A percentile compares a stretch with the other conserved stretches of the same genome.
These are phyloP conservation scores for Elymus sibiricus DNA, from an alignment of 176 grass and related monocot species.

Conservation along the genomic window DNA sequence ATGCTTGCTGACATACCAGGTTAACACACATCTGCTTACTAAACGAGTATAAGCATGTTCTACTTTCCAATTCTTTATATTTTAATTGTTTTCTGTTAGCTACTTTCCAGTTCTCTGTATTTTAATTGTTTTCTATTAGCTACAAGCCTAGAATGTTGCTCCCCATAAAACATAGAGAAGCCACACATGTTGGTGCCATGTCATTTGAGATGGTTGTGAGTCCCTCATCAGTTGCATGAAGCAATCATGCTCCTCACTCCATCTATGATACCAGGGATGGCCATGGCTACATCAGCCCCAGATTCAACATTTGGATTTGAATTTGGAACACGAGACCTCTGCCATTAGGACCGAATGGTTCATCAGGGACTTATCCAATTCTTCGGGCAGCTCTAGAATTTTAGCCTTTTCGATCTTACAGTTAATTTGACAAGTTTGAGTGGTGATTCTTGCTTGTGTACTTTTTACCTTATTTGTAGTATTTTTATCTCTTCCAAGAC, in stretches of 20 bases:
- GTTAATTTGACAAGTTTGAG: conserved; percentile 75
- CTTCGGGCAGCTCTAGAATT: conserved; percentile 86
- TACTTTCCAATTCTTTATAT: no score
- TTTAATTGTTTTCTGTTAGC: no score
- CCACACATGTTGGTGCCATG: conserved; percentile 20
- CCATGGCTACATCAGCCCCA: conserved; percentile 62
- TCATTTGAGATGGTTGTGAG: conserved; percentile 76
- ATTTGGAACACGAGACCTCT: conserved; percentile 40
- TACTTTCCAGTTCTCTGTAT: no score
- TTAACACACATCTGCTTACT: no score
- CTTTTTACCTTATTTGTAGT: no score
- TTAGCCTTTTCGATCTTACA: conserved; percentile 82
- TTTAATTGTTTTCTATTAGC: no score
- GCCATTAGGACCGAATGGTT: conserved; percentile 62
- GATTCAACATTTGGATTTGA: conserved; percentile 61
- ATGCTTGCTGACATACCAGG: no score
- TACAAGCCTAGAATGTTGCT: no score
- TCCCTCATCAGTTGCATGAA: conserved; percentile 70
- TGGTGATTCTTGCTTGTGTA: no score
- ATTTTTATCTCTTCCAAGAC: no score
- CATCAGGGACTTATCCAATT: conserved; percentile 70
- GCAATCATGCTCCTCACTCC: conserved; percentile 71
- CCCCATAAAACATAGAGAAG: no score
- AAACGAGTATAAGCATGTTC: no score
- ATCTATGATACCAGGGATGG: conserved; percentile 62